Evolutionary conservation across 1,139 yeast species (phyloP).

Genomic region (Blastobotrys capitulatus): DNA sequence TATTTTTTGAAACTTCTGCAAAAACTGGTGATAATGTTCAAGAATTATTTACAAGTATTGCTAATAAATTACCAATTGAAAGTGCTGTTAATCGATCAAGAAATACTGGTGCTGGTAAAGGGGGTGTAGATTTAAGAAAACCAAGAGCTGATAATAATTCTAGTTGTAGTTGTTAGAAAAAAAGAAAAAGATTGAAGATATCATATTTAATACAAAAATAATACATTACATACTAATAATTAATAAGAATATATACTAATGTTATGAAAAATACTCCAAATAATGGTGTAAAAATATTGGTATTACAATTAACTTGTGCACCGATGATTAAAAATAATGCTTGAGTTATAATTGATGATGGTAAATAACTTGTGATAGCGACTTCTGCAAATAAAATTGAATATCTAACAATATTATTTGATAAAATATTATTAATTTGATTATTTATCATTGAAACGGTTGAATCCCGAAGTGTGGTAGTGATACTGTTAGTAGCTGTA

Average conservation of each 20-base stretch:
- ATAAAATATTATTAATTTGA: neutral
- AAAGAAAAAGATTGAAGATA: neutral
- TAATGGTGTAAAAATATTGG: neutral
- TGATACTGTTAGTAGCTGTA: neutral
- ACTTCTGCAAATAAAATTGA: neutral
- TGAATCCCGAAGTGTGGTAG: neutral
- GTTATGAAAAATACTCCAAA: too few relatives aligned
- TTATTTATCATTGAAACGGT: neutral
- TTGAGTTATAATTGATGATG: neutral
- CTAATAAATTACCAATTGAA: slow-evolving; percentile 40
- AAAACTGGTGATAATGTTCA: slow-evolving; percentile 81
- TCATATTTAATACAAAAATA: too few relatives aligned
- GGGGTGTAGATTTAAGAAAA: slow-evolving; percentile 32
- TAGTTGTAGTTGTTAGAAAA: slow-evolving; percentile 31
- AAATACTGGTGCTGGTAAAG: slow-evolving; percentile 22
- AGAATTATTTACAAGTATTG: slow-evolving; percentile 77
- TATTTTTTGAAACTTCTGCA: slow-evolving; percentile 92
- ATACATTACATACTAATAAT: too few relatives aligned
- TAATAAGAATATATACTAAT: neutral
- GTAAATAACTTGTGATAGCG: neutral
- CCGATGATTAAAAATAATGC: neutral
- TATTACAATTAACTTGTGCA: neutral
- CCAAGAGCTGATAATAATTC: slow-evolving; percentile 22
- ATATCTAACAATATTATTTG: neutral
- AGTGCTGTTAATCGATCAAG: slow-evolving; percentile 28